Conservation (phyloP, 2,329 filamentous ascomycete species). For the Penicillium sp. region DNA sequence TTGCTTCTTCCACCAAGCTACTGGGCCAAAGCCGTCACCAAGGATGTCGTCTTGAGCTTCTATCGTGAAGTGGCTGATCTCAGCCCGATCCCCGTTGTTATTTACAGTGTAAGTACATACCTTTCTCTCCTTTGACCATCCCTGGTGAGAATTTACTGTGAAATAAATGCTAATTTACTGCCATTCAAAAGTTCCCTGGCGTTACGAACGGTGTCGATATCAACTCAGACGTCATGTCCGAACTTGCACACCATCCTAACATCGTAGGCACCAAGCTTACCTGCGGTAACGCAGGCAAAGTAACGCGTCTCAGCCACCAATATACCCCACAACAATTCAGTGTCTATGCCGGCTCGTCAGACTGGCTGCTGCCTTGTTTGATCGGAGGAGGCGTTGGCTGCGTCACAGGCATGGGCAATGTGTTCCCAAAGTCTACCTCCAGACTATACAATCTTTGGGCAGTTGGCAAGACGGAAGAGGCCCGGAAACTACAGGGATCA, state of each 20-base stretch:
- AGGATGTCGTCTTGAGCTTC: conserved; percentile 8
- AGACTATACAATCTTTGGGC: conserved; percentile 69
- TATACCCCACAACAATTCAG: conserved; percentile 54
- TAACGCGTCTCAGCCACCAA: conserved; percentile 25
- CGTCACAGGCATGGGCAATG: conserved; percentile 76
- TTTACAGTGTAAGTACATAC: conserved; percentile 49
- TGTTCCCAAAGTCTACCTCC: conserved; percentile 73
- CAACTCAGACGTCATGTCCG: conserved; percentile 55
- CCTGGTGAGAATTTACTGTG: neutral
- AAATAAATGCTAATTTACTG: neutral
- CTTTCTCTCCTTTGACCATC: neutral
- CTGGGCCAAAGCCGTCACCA: conserved; percentile 51
- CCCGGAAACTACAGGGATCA: conserved; percentile 55
- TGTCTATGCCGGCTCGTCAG: conserved; percentile 77
- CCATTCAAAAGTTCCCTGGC: conserved; percentile 45
- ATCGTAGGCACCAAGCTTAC: conserved; percentile 57
- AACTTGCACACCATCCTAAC: conserved; percentile 48
- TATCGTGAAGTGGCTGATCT: conserved; percentile 36
- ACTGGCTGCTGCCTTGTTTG: conserved; percentile 74
- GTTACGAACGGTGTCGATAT: conserved; percentile 62
- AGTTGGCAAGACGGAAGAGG: conserved; percentile 67
- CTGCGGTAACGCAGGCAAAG: conserved; percentile 48
- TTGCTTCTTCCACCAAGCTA: conserved; percentile 57
- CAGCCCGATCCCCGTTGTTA: conserved; percentile 50
- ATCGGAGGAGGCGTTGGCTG: conserved; percentile 71